A percentile compares a stretch with the other conserved stretches of the same genome.
phyloP scores from a whole-genome alignment of 257 asterid genomes.

The Avicennia marina region DNA sequence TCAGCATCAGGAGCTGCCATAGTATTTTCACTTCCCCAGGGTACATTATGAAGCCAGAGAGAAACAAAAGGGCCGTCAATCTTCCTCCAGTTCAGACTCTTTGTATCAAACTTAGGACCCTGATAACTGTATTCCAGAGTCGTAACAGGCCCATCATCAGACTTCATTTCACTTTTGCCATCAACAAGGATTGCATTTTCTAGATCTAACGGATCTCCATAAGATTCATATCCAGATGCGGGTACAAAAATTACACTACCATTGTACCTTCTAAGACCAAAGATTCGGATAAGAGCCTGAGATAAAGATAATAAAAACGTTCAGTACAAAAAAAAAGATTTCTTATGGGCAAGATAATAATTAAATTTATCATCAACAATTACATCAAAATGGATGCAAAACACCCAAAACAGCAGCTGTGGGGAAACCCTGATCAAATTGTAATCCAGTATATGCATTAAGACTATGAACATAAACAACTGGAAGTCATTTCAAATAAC shows the following conservation, averaged over 20 bases:
- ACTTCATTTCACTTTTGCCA: constrained; percentile 24
- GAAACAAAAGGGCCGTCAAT: constrained; percentile 89
- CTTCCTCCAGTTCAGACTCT: constrained; percentile 69
- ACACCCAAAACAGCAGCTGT: not conserved
- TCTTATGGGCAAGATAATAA: constrained; percentile 1
- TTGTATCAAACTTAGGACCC: constrained; percentile 60
- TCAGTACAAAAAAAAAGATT: not conserved
- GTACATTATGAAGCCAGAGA: constrained; percentile 96
- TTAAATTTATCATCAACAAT: constrained; percentile 4
- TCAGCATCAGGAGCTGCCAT: constrained; percentile 96
- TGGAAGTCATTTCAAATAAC: too few relatives aligned
- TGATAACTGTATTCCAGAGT: constrained; percentile 38
- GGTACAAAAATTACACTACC: constrained; percentile 76
- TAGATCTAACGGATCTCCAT: constrained; percentile 57
- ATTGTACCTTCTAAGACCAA: constrained; percentile 68
- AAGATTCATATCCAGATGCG: constrained; percentile 61
- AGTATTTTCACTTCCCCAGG: constrained; percentile 88
- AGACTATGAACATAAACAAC: too few relatives aligned
- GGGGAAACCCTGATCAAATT: not conserved
- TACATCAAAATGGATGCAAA: not conserved
- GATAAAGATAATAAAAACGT: not conserved
- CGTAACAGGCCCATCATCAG: constrained; percentile 17
- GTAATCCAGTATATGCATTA: too few relatives aligned
- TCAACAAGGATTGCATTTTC: constrained; percentile 31
- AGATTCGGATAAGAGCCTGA: constrained; percentile 77